phyloP scores from a whole-genome alignment of 768 basidiomycete genomes.

The Naganishia kalamii region DNA sequence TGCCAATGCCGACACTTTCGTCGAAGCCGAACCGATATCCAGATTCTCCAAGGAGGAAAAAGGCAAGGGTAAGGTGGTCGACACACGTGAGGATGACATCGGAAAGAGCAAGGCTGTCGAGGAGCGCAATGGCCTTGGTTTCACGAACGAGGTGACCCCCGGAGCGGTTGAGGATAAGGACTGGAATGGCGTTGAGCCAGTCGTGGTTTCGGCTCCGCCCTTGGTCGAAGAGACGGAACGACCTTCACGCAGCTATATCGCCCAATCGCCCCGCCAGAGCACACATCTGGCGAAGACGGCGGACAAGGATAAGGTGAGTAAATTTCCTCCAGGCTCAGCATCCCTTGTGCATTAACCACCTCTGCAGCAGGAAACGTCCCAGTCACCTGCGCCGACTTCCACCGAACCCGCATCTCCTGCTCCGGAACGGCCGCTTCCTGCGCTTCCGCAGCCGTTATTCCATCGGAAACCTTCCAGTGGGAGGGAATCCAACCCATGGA shows the following conservation, averaged over 20 bases:
- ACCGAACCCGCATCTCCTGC: background rate
- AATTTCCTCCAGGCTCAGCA: background rate
- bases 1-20: background rate
- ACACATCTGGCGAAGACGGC: background rate
- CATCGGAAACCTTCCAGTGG: background rate
- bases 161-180: no score
- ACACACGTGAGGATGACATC: background rate
- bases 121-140: background rate
- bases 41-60: constrained; percentile 21
- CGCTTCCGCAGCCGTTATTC: constrained; percentile 9
- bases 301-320: background rate
- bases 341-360: background rate
- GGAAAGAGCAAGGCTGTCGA: background rate
- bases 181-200: no score
- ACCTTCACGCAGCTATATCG: background rate
- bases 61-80: constrained; percentile 15
- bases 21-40: background rate
- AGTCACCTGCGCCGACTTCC: background rate
- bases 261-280: background rate
- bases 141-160: background rate
- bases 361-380: background rate
- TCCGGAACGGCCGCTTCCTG: background rate
- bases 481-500: constrained; percentile 21
- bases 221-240: background rate
- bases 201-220: no score